phyloP scores from a whole-genome alignment of 1,284 basidiomycete genomes.

The Naganishia albida region DNA sequence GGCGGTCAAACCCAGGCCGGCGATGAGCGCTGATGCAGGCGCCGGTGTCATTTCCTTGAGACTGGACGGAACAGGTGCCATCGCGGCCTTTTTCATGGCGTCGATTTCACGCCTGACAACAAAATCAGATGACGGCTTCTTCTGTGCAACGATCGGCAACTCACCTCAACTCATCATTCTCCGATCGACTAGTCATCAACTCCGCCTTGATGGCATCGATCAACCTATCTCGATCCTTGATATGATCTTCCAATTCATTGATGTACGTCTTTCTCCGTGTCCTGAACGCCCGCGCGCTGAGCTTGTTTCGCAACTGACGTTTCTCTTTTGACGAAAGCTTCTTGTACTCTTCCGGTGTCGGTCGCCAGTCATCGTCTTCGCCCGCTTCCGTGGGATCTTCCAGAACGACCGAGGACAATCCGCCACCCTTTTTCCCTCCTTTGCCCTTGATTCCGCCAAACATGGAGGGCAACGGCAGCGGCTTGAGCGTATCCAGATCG shows the following conservation, averaged over 20 bases:
- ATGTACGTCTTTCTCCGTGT: conserved; percentile 95
- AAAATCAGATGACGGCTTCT: conserved; percentile 1
- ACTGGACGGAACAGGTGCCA: conserved; percentile 48
- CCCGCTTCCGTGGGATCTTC: conserved; percentile 52
- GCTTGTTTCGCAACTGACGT: conserved; percentile 93
- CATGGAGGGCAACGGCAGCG: conserved; percentile 47
- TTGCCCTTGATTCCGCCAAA: conserved; percentile 53
- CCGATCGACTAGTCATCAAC: conserved; percentile 72
- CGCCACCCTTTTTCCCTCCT: conserved; percentile 55
- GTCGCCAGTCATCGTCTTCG: conserved; percentile 55
- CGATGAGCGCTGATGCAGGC: conserved; percentile 34
- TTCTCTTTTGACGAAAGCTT: conserved; percentile 96
- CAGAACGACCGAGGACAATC: conserved; percentile 54
- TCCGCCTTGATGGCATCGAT: conserved; percentile 86
- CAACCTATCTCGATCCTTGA: conserved; percentile 85
- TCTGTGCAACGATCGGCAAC: conserved; percentile 39
- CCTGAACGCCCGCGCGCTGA: conserved; percentile 90
- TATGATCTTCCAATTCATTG: conserved; percentile 85
- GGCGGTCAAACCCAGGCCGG: conserved; percentile 36
- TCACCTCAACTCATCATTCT: conserved; percentile 73
- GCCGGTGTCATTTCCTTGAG: conserved; percentile 37
- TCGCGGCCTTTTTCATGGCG: conserved; percentile 70
- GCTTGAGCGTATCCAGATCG: conserved; percentile 23
- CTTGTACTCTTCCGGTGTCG: conserved; percentile 84
- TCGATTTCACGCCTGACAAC: conserved; percentile 72